Base-by-base conservation (phyloP, 1,284 basidiomycete genomes). In the Ceratorhiza oryzae-sativae region DNA sequence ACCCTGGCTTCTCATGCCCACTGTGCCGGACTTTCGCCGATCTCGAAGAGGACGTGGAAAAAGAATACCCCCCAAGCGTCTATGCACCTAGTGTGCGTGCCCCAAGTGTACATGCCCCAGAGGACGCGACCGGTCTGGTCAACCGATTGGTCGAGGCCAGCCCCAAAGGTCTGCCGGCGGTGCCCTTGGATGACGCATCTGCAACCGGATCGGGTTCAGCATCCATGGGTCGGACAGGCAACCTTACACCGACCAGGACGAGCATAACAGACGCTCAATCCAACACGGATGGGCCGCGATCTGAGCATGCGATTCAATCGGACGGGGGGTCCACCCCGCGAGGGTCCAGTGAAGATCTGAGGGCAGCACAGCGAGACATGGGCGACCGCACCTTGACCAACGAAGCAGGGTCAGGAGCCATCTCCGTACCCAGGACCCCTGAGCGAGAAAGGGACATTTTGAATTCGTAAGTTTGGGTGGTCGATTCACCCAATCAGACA, bases 1-100 rank as follows among this genome's bases (percentile, higher is more conserved):
- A 97, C 77, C 94, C 97, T 0, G 93, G 94, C 2, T 99, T 99
- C 82, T 93, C 90, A 6, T 99, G 97, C 77, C 97, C 97, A 0
- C 87, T 99, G 8, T 99, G 97, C 80, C 85, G 93, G 53, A 93
- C 93, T 0, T 97, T 93, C 79, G 95, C 95, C 12, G 93, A 98
- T 79, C 86, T 99, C 13, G 95, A 98, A 67, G 95, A 96, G 73
- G 97, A 99, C 79, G 95, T 98, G 45, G 96, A 98, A 80, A 84
- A 93, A 0, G 87, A 88, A 68, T 82, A 81, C 61, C 87, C 87
- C 67, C 67, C 67, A n/a, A 70, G 67, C 36, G 42, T 70, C 36
- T 59, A 70, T 42, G 67, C 67, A 12, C 67, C 67, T 10, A 65
- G 62, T 34, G 48, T 65, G 20, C 42, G 20, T 12, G 62, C 62